These are phyloP conservation scores for Canna indica DNA, from an alignment of 176 grass and related monocot species.

Conservation along the genomic window DNA sequence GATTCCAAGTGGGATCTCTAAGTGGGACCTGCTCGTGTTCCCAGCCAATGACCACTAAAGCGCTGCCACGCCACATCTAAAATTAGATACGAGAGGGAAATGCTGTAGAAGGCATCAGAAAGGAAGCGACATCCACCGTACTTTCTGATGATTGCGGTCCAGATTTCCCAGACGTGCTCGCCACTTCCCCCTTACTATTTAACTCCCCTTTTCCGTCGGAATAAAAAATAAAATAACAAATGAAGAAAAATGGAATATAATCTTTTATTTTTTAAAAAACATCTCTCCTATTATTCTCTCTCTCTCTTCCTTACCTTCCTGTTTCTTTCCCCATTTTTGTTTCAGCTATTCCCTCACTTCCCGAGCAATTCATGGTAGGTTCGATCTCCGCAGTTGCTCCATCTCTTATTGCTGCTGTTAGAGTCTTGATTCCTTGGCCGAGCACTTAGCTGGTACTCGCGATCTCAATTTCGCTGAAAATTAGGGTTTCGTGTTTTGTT, in stretches of 20 bases:
- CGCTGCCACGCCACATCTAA: not conserved
- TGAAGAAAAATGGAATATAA: constrained; percentile 3
- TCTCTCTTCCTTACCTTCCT: not conserved
- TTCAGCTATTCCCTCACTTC: too few species aligned
- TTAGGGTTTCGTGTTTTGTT: not conserved
- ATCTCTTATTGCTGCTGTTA: not conserved
- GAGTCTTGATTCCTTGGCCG: too few species aligned
- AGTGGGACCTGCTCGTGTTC: too few species aligned
- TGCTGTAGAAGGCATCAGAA: not conserved
- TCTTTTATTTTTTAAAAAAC: not conserved
- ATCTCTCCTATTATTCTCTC: not conserved
- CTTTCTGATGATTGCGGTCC: not conserved
- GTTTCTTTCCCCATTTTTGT: not conserved
- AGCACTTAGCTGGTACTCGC: not conserved
- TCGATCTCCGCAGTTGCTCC: not conserved
- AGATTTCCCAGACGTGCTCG: not conserved
- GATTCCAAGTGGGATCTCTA: too few species aligned
- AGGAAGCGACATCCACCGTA: not conserved
- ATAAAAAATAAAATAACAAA: constrained; percentile 6
- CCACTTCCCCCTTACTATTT: not conserved
- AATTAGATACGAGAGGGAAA: not conserved
- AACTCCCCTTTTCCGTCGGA: not conserved
- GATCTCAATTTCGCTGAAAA: not conserved
- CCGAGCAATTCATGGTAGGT: not conserved
- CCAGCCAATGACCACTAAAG: too few species aligned